Evolutionary conservation across 78 protist genomes (phyloP).

Genomic region (Reticulomyxa filosa): DNA sequence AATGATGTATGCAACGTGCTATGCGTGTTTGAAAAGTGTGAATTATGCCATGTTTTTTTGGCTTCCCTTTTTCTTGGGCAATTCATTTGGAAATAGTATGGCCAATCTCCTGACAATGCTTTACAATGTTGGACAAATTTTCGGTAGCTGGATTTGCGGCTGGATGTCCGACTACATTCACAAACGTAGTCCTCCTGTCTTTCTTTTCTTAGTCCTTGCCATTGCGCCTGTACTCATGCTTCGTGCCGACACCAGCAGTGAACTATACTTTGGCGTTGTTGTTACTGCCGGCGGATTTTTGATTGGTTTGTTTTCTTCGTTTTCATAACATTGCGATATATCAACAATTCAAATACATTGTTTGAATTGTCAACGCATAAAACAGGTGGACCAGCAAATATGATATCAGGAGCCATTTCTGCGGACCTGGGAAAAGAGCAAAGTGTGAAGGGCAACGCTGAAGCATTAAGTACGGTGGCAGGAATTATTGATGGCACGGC

Average conservation of each 20-base stretch:
- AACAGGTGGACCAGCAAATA: constrained; percentile 8
- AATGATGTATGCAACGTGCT: neutral
- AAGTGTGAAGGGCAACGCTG: constrained; percentile 1
- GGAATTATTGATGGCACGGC: constrained; percentile 7
- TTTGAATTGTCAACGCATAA: too few relatives aligned
- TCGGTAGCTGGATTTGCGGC: neutral
- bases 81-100: neutral
- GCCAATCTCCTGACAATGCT: constrained; percentile 1
- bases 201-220: neutral
- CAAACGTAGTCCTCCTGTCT: constrained; percentile 7
- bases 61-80: neutral
- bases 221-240: too few relatives aligned
- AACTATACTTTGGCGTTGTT: too few relatives aligned
- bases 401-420: constrained; percentile 3
- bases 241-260: too few relatives aligned
- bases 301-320: too few relatives aligned
- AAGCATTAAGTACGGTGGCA: neutral
- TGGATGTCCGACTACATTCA: neutral
- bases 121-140: constrained; percentile 1
- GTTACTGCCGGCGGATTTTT: too few relatives aligned
- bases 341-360: too few relatives aligned
- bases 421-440: constrained; percentile 5
- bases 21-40: neutral
- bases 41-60: constrained; percentile 1
- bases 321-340: too few relatives aligned